Conservation (phyloP, 2,329 filamentous ascomycete species). For the Alternaria arbusti region DNA sequence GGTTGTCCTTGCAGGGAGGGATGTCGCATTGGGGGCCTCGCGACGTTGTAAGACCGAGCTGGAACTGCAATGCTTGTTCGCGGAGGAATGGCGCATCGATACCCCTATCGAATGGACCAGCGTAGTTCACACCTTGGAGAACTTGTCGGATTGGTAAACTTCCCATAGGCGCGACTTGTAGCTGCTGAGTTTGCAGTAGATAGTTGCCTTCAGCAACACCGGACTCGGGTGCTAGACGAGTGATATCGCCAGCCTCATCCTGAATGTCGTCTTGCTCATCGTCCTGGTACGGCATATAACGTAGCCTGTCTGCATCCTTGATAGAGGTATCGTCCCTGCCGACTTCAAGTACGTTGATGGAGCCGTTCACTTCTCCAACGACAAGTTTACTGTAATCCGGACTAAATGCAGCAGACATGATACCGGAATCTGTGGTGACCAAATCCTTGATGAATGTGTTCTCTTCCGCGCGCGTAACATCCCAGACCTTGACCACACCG, state of each 20-base stretch:
- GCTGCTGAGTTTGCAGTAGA: slow-evolving; percentile 41
- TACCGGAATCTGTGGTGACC: slow-evolving; percentile 56
- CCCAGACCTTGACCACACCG: slow-evolving; percentile 66
- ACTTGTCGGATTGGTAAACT: slow-evolving; percentile 53
- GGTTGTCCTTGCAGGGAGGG: slow-evolving; percentile 36
- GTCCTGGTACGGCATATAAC: slow-evolving; percentile 33
- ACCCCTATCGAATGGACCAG: slow-evolving; percentile 45
- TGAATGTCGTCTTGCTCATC: slow-evolving; percentile 2
- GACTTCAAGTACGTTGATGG: slow-evolving; percentile 59
- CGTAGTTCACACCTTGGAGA: slow-evolving; percentile 54
- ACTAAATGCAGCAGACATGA: slow-evolving; percentile 65
- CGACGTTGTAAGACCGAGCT: slow-evolving; percentile 30
- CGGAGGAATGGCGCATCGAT: slow-evolving; percentile 34
- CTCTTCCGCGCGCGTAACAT: slow-evolving; percentile 59
- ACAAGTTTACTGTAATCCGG: slow-evolving; percentile 62
- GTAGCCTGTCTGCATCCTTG: slow-evolving; percentile 38
- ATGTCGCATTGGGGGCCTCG: slow-evolving; percentile 32
- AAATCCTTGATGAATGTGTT: slow-evolving; percentile 61
- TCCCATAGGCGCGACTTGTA: slow-evolving; percentile 49
- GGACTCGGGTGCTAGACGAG: slow-evolving; percentile 22
- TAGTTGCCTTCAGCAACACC: slow-evolving; percentile 31
- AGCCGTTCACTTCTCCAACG: slow-evolving; percentile 63
- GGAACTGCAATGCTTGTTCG: slow-evolving; percentile 41
- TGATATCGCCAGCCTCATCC: neutral
- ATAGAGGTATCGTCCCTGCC: slow-evolving; percentile 42